phyloP scores from a whole-genome alignment of 2,329 filamentous ascomycete genomes.

The Venturia carpophila region DNA sequence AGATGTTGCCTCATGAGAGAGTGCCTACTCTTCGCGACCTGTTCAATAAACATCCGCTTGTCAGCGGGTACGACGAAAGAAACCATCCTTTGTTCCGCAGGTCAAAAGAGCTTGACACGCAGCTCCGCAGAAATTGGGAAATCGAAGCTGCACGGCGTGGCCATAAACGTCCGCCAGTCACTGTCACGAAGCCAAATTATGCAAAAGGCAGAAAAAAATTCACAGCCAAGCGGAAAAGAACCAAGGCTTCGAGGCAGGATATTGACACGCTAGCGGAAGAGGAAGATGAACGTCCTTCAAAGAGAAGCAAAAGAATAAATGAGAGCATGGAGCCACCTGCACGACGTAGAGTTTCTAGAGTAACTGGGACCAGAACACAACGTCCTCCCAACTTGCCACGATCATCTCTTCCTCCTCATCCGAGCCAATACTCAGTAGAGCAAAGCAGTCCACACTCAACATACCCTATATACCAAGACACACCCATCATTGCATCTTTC shows the following conservation, averaged over 20 bases:
- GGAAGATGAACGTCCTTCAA: background rate
- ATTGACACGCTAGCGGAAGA: background rate
- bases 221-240: background rate
- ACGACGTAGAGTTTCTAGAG: background rate
- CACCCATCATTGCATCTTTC: background rate
- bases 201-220: background rate
- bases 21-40: conserved; percentile 4
- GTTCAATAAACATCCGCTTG: background rate
- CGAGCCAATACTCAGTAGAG: background rate
- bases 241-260: background rate
- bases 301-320: background rate
- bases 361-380: background rate
- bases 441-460: background rate
- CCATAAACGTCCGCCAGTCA: background rate
- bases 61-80: background rate
- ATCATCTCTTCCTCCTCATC: background rate
- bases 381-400: background rate
- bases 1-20: background rate
- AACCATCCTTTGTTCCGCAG: conserved; percentile 4
- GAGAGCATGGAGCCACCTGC: background rate
- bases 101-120: background rate
- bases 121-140: conserved; percentile 1
- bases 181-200: conserved; percentile 7
- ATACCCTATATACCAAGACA: background rate
- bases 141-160: background rate